A percentile compares a stretch with the other conserved stretches of the same genome.
phyloP scores from a whole-genome alignment of 108 stramenopile species.

The Parmales sp. region DNA sequence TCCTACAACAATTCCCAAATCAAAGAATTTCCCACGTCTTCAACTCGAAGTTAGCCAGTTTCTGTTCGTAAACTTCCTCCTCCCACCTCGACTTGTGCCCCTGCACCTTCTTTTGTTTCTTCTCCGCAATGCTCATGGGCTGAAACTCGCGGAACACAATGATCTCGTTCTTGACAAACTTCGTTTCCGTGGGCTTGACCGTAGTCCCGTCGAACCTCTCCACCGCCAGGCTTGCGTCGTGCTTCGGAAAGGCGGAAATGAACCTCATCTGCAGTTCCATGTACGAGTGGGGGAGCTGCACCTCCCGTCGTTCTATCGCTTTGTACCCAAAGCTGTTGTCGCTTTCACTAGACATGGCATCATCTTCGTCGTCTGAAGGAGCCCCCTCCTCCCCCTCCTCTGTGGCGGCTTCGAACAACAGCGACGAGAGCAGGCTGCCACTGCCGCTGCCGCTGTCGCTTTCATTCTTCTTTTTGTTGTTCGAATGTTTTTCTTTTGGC shows the following conservation, averaged over 20 bases:
- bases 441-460: no score
- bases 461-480: neutral
- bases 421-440: no score
- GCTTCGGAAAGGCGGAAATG: neutral
- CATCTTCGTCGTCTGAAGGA: no score
- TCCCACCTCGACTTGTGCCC: neutral
- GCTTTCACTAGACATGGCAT: no score
- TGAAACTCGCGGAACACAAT: neutral
- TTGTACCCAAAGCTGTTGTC: conserved; percentile 7
- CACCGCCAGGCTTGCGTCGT: neutral
- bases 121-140: neutral
- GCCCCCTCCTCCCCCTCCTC: neutral
- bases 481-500: neutral
- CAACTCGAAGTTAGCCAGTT: neutral
- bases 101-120: neutral
- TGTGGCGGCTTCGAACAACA: no score
- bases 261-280: neutral
- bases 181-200: neutral
- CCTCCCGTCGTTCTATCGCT: neutral
- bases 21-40: neutral
- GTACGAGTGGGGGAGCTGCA: neutral
- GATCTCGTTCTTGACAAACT: neutral
- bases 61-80: neutral
- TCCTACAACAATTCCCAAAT: no score
- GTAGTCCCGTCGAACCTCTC: neutral